Evolutionary conservation across 1,284 basidiomycete genomes (phyloP), one percentile per base, ranked within the genome.

Genomic region (Sanghuangporus weigelae): DNA sequence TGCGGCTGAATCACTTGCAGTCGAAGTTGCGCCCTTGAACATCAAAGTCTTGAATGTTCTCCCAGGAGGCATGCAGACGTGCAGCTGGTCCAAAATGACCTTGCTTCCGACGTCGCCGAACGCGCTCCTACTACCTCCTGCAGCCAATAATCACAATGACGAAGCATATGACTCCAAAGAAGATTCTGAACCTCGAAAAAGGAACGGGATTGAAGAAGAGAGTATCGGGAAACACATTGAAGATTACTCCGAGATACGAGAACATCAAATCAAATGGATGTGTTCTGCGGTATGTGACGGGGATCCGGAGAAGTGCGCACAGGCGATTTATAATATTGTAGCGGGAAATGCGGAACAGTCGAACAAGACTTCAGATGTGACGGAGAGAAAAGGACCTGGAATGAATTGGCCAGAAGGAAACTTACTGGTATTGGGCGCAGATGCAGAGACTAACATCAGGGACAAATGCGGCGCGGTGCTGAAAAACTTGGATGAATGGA

Each of bases 1-100:
- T 23, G 63, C 67, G n/a, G 65, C 65, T 10, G 68, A 69, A 23
- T 54, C 68, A 3, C 63, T 69, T 5, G 21, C 62, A 4, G 65
- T 46, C 10, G 68, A 69, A 57, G 55, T 69, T 10, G 63, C 50
- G 36, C 67, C 64, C 5, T 57, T 69, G 10, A 62, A 62, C 21
- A 67, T 69, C 46, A 60, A 61, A 12, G 67, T 69, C 1, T 51
- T 67, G 6, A 66, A 64, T 35, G 65, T 65, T 36, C 46, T 67
- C 36, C 68, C 68, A 1, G 68, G 68, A 7, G 67, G 58, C 0
- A 31, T 69, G n/a, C 67, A 65, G 7, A 69, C 68, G 3, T 26
- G 14, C 8, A 67, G 65, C 55, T 60, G 56, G 59, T 40, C 53
- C 26, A 69, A 69, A 35, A 62, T 66, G 56, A 36, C 38, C 26